A percentile compares a stretch with the other conserved stretches of the same genome.
These are phyloP conservation scores for Botryosphaeria agaves DNA, from an alignment of 2,329 filamentous ascomycete species.

Conservation along the genomic window DNA sequence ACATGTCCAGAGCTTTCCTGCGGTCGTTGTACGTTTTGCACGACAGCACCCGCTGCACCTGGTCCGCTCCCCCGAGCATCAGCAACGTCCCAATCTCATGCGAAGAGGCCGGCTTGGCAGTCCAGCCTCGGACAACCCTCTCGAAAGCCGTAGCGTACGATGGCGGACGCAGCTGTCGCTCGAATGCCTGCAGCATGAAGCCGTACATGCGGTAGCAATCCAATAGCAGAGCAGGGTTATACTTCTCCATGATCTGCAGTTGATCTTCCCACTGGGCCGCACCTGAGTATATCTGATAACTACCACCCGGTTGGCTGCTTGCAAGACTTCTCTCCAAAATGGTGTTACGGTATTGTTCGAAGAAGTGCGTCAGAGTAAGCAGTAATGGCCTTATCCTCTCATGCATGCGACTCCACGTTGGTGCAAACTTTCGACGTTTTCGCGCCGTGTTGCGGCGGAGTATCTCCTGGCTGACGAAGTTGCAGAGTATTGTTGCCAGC, in stretches of 20 bases:
- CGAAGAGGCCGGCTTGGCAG: conserved; percentile 13
- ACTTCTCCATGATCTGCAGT: conserved; percentile 12
- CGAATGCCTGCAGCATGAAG: conserved; percentile 17
- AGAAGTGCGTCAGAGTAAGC: conserved; percentile 19
- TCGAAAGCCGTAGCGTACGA: conserved; percentile 13
- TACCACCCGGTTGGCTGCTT: conserved; percentile 7
- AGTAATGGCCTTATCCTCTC: conserved; percentile 19
- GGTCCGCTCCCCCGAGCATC: conserved; percentile 16
- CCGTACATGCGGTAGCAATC: conserved; percentile 20
- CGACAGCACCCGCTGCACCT: conserved; percentile 16
- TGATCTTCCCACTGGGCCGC: conserved; percentile 9
- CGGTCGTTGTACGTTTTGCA: conserved; percentile 15
- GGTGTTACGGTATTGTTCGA: conserved; percentile 14
- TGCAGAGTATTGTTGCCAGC: conserved; percentile 15
- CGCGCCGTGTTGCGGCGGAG: conserved; percentile 11
- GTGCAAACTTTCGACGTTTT: conserved; percentile 9
- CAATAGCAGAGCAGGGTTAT: conserved; percentile 15
- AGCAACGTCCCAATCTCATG: conserved; percentile 19
- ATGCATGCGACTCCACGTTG: conserved; percentile 16
- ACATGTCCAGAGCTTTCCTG: conserved; percentile 13
- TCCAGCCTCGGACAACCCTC: conserved; percentile 15
- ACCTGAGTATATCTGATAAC: conserved; percentile 15
- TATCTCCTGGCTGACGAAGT: conserved; percentile 14
- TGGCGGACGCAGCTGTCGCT: conserved; percentile 14
- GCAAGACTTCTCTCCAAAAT: conserved; percentile 3